Percentiles rank a stretch among this genome's conserved stretches.
Conservation (phyloP, 2,329 filamentous ascomycete genomes). For the Pestalotiopsis fici region DNA sequence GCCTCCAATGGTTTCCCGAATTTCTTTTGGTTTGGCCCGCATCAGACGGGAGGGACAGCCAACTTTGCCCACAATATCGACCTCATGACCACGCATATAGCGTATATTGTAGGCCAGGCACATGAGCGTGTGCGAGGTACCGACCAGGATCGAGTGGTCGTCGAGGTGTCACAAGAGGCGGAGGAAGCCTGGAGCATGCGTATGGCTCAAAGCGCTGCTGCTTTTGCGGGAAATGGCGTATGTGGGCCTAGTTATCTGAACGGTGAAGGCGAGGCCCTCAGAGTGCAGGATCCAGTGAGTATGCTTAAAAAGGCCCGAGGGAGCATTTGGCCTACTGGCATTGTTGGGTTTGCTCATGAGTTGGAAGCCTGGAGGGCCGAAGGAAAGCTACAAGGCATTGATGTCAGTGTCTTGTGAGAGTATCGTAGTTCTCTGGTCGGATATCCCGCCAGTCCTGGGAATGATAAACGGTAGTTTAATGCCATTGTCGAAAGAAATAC, state of each 20-base stretch:
- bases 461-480: not conserved
- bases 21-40: slow-evolving; percentile 3
- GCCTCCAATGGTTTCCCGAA: slow-evolving; percentile 16
- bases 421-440: not conserved
- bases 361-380: slow-evolving; percentile 5
- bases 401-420: not conserved
- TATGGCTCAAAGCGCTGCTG: not conserved
- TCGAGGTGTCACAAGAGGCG: not conserved
- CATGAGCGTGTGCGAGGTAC: not conserved
- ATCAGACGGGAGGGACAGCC: not conserved
- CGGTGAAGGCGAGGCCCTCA: slow-evolving; percentile 4
- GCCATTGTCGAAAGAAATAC: not conserved
- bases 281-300: not conserved
- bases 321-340: not conserved
- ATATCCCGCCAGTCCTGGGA: not conserved
- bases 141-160: not conserved
- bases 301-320: slow-evolving; percentile 1
- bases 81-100: not conserved
- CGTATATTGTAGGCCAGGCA: not conserved
- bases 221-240: not conserved
- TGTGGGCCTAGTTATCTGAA: slow-evolving; percentile 4
- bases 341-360: not conserved
- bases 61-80: slow-evolving; percentile 4
- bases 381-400: slow-evolving; percentile 3
- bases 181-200: slow-evolving; percentile 5